Evolutionary conservation across 2,329 filamentous ascomycete genomes (phyloP), one percentile per base, ranked within the genome.

Genomic region (Tympanopsis confertula): DNA sequence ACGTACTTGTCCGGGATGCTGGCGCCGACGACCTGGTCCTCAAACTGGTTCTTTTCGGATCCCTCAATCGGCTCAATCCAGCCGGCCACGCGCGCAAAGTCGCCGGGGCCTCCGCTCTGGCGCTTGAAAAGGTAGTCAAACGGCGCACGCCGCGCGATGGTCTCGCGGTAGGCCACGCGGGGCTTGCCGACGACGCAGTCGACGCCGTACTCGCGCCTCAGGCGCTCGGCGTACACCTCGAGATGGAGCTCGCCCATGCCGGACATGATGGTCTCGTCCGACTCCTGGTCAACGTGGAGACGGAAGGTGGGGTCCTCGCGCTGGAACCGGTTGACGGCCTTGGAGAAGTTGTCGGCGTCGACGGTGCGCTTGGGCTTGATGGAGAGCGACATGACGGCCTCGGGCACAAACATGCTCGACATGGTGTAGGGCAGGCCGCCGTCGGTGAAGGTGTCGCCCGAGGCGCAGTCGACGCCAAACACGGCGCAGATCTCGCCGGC

Each of bases 261-360:
- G 30, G 85, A 93, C 54, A 98, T 96, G 54, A 98, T 94, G 35
- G 89, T 96, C 67, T 98, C 86, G 55, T 94, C 83, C 45, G 82
- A 89, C 65, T 98, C 91, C 13, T 76, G 63, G 54, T 98, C 91
- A 50, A 94, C 87, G 50, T 86, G 83, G 24, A 98, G 85, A 38
- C 91, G 78, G 76, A 98, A 98, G 12, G 91, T 98, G 3, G 91
- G 91, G 52, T 98, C 91, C 63, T 98, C 91, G 45, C 91, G 83
- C 63, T 95, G 89, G 74, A 98, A 98, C 49, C 91, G 84, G 58
- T 89, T 91, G 79, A 98, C 96, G 48, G 91, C 91, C 66, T 98
- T 98, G 55, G 82, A 88, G 71, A 98, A 98, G 66, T 91, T 91
- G 56, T 86, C 78, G 41, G 82, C 79, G 52, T 98, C 89, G 58